Percentiles rank a stretch among this genome's conserved stretches.
Conservation (phyloP, 2,329 filamentous ascomycete genomes). For the Epichloe brachyelytri region DNA sequence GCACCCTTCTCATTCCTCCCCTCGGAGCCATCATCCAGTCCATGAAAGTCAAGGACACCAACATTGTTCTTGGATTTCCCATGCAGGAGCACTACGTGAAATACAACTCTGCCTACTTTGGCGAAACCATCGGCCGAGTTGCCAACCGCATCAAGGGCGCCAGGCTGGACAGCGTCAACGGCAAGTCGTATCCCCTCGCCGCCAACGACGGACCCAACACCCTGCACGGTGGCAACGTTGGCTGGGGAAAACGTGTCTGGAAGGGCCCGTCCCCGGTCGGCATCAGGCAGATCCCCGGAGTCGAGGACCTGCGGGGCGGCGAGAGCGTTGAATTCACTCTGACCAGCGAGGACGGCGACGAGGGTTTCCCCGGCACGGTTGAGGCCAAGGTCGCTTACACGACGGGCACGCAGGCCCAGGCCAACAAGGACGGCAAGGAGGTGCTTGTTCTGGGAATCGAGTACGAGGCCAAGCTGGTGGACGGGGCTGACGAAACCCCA, state of each 20-base stretch:
- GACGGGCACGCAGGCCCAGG: constrained; percentile 54
- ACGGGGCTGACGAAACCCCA: constrained; percentile 72
- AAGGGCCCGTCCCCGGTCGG: constrained; percentile 54
- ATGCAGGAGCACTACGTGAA: constrained; percentile 60
- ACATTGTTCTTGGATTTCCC: constrained; percentile 83
- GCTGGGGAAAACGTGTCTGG: constrained; percentile 75
- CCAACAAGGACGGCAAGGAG: constrained; percentile 43
- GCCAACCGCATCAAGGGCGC: constrained; percentile 71
- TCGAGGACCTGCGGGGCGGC: constrained; percentile 42
- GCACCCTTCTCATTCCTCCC: constrained; percentile 51
- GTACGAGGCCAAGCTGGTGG: constrained; percentile 74
- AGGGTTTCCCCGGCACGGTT: constrained; percentile 81
- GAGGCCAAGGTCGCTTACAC: constrained; percentile 69
- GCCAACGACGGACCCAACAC: constrained; percentile 69
- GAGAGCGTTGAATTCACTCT: constrained; percentile 55
- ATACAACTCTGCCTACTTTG: constrained; percentile 72
- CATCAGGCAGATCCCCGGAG: constrained; percentile 33
- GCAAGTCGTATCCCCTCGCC: constrained; percentile 53
- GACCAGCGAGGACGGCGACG: constrained; percentile 66
- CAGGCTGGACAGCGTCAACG: constrained; percentile 59
- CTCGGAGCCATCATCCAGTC: constrained; percentile 71
- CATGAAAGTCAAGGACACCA: constrained; percentile 61
- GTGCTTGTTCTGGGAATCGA: constrained; percentile 70
- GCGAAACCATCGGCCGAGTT: constrained; percentile 79
- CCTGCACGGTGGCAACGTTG: constrained; percentile 57